Conservation (phyloP, 768 basidiomycete species). For the Multifurca ochricompacta region DNA sequence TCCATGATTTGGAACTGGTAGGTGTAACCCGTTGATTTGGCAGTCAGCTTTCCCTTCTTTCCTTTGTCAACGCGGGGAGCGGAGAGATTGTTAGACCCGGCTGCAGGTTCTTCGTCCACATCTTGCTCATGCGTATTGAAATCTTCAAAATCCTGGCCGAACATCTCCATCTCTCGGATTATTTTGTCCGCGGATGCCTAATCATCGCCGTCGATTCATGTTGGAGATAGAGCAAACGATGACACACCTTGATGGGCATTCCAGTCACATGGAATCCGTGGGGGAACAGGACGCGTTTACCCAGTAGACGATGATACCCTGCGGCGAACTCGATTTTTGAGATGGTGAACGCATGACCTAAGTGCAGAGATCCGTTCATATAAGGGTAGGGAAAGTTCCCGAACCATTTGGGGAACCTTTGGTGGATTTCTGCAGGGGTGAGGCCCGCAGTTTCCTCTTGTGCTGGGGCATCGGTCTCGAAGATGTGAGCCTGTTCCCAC, state of each 20-base stretch:
- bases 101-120: conserved; percentile 34
- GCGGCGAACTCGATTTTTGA: conserved; percentile 96
- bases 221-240: background rate
- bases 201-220: background rate
- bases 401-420: conserved; percentile 92
- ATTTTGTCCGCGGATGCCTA: conserved; percentile 98
- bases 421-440: conserved; percentile 54
- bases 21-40: conserved; percentile 86
- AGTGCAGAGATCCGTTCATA: conserved; percentile 97
- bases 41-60: conserved; percentile 91
- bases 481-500: conserved; percentile 72
- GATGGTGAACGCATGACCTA: conserved; percentile 97
- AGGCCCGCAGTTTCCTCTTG: conserved; percentile 56
- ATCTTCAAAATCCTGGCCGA: conserved; percentile 81
- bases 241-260: conserved; percentile 94
- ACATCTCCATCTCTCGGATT: conserved; percentile 93
- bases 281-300: conserved; percentile 93
- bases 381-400: conserved; percentile 95
- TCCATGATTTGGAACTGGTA: conserved; percentile 99
- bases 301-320: conserved; percentile 91
- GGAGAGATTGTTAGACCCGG: conserved; percentile 35
- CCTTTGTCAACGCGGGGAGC: conserved; percentile 58
- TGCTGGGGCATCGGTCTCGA: conserved; percentile 80
- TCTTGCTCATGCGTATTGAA: conserved; percentile 46
- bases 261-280: conserved; percentile 97